Percentiles rank a stretch among this genome's conserved stretches.
Conservation (phyloP, 257 asterid genomes). For the Solanum dulcamara region DNA sequence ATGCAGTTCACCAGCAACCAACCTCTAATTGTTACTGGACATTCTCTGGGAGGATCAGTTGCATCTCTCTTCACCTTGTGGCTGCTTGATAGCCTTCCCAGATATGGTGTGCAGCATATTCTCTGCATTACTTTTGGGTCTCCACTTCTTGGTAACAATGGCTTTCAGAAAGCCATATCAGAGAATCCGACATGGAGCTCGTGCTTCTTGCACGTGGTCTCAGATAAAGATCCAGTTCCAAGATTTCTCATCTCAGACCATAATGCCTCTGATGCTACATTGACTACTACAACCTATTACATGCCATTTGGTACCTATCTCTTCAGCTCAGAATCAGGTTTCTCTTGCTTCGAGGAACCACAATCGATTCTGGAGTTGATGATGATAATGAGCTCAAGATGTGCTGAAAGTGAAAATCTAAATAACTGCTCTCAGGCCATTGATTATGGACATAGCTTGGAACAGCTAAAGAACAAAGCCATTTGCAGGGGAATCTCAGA, state of each 20-base stretch:
- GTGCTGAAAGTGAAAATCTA: not conserved
- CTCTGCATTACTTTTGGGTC: constrained; percentile 25
- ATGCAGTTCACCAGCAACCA: constrained; percentile 6
- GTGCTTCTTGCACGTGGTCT: constrained; percentile 16
- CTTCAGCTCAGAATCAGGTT: constrained; percentile 13
- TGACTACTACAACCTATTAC: not conserved
- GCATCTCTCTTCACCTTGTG: constrained; percentile 27
- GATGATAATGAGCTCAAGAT: not conserved
- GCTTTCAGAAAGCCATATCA: constrained; percentile 11
- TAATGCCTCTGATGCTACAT: not conserved
- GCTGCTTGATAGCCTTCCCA: constrained; percentile 10
- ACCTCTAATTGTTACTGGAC: constrained; percentile 18
- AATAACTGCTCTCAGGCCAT: not conserved
- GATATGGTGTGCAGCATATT: not conserved
- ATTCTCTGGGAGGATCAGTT: constrained; percentile 19
- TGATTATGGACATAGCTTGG: constrained; percentile 8
- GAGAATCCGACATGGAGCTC: constrained; percentile 13
- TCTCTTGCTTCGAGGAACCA: constrained; percentile 18
- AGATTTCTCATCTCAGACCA: not conserved
- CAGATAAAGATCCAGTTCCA: constrained; percentile 11
- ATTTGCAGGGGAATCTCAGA: constrained; percentile 6
- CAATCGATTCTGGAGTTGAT: constrained; percentile 5
- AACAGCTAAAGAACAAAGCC: constrained; percentile 1
- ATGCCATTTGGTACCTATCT: constrained; percentile 15
- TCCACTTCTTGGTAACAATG: constrained; percentile 15